Conservation (phyloP, 306 rosid genomes). For the Carpinus viminea region DNA sequence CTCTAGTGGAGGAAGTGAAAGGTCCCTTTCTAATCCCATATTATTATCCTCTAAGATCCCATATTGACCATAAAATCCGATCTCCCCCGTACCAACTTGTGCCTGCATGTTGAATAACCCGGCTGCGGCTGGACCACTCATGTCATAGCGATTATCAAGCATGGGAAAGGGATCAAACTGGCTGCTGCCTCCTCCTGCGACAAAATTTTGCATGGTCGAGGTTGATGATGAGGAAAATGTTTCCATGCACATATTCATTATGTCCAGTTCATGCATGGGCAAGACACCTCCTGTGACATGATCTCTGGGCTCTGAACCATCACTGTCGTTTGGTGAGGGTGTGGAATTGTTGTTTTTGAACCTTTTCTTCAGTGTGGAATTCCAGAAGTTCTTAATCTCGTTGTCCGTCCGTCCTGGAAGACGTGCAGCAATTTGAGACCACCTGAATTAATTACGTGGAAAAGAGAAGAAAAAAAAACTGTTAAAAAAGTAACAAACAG, state of each 20-base stretch:
- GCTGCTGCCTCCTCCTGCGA: slow-evolving; percentile 17
- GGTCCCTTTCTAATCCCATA: slow-evolving; percentile 54
- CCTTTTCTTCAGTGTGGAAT: slow-evolving; percentile 77
- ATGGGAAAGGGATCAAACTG: slow-evolving; percentile 51
- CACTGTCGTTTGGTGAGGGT: slow-evolving; percentile 61
- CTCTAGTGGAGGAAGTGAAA: slow-evolving; percentile 62
- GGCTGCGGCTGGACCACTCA: slow-evolving; percentile 27
- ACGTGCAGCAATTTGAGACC: slow-evolving; percentile 97
- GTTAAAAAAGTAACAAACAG: not conserved
- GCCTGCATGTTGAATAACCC: slow-evolving; percentile 43
- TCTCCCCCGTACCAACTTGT: slow-evolving; percentile 45
- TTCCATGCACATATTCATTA: slow-evolving; percentile 62
- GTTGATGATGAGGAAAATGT: slow-evolving; percentile 70
- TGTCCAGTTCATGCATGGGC: slow-evolving; percentile 47
- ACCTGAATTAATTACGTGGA: slow-evolving; percentile 39
- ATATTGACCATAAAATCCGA: slow-evolving; percentile 35
- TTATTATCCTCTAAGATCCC: slow-evolving; percentile 48
- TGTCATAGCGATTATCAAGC: slow-evolving; percentile 45
- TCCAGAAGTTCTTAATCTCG: slow-evolving; percentile 96
- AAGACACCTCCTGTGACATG: slow-evolving; percentile 35
- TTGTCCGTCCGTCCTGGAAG: slow-evolving; percentile 96
- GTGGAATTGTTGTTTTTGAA: slow-evolving; percentile 40
- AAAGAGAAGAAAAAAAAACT: not conserved
- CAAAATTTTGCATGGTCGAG: slow-evolving; percentile 42
- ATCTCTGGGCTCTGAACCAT: slow-evolving; percentile 42